Conservation (phyloP, 495 filamentous ascomycete species). For the Podospora australis region DNA sequence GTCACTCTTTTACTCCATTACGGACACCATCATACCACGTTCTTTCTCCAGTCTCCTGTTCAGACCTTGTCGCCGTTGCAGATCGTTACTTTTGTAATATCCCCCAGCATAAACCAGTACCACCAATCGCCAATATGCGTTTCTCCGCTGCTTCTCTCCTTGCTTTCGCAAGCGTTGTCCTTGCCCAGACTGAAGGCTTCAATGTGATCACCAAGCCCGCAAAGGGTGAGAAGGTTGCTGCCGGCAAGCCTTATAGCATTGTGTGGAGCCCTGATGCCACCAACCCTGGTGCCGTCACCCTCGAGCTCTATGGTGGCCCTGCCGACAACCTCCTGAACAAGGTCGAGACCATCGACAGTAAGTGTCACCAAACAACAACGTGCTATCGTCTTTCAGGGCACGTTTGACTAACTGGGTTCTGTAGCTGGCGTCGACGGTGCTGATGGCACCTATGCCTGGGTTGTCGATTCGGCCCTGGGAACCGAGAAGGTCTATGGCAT, state of each 20-base stretch:
- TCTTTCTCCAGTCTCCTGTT: constrained; percentile 12
- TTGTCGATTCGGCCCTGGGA: constrained; percentile 32
- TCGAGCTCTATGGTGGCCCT: constrained; percentile 37
- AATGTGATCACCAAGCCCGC: constrained; percentile 33
- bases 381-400: not conserved
- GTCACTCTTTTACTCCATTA: constrained; percentile 9
- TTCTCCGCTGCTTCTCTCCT: constrained; percentile 37
- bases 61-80: not conserved
- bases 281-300: constrained; percentile 28
- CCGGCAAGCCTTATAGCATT: constrained; percentile 34
- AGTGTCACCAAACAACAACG: no score
- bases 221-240: constrained; percentile 28
- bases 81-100: constrained; percentile 6
- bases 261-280: constrained; percentile 22
- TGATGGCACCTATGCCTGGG: constrained; percentile 30
- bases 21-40: not conserved
- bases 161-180: constrained; percentile 34
- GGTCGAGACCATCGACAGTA: constrained; percentile 33
- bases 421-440: constrained; percentile 26
- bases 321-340: constrained; percentile 20
- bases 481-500: constrained; percentile 37
- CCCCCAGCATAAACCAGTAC: not conserved
- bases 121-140: constrained; percentile 34
- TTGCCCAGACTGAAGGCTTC: constrained; percentile 38
- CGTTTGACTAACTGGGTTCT: constrained; percentile 11